Evolutionary conservation across 495 filamentous ascomycete genomes (phyloP).

Genomic region (Lepidopterella palustris): DNA sequence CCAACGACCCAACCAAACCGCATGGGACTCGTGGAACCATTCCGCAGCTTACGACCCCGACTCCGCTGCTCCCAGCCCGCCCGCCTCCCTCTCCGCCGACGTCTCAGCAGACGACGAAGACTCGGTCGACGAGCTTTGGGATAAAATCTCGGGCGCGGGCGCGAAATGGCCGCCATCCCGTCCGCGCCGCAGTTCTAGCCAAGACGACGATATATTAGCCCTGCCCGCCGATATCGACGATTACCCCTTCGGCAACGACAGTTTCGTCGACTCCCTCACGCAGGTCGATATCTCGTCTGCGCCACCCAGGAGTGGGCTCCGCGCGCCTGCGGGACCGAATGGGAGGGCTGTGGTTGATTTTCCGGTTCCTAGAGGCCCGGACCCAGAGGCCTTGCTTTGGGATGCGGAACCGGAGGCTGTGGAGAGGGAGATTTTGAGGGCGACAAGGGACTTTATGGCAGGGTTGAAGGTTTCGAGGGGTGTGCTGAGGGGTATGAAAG

Average conservation of each 20-base stretch:
- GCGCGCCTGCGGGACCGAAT: constrained; percentile 15
- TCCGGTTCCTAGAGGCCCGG: constrained; percentile 23
- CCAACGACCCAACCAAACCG: constrained; percentile 13
- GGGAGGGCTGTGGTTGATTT: constrained; percentile 23
- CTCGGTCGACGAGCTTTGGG: constrained; percentile 20
- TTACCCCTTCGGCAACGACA: background rate
- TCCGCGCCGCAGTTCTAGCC: constrained; percentile 13
- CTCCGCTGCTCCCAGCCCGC: constrained; percentile 3
- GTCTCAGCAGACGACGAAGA: constrained; percentile 18
- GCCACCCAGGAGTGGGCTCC: background rate
- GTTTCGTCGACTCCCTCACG: background rate
- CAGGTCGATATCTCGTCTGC: background rate
- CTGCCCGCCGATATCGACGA: background rate
- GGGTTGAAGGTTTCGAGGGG: constrained; percentile 10
- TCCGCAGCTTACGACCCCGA: constrained; percentile 14
- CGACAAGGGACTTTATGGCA: constrained; percentile 16
- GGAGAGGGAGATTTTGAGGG: constrained; percentile 13
- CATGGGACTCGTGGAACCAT: constrained; percentile 26
- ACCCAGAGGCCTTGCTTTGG: constrained; percentile 14
- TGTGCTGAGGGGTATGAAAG: constrained; percentile 15
- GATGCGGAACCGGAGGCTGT: constrained; percentile 9
- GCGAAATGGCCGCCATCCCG: background rate
- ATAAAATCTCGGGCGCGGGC: constrained; percentile 7
- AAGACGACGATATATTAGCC: constrained; percentile 11
- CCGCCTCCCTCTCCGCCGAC: constrained; percentile 11